Evolutionary conservation across 1,284 basidiomycete species (phyloP), one percentile per base, ranked within the genome.

Genomic region (Pascua sp.): DNA sequence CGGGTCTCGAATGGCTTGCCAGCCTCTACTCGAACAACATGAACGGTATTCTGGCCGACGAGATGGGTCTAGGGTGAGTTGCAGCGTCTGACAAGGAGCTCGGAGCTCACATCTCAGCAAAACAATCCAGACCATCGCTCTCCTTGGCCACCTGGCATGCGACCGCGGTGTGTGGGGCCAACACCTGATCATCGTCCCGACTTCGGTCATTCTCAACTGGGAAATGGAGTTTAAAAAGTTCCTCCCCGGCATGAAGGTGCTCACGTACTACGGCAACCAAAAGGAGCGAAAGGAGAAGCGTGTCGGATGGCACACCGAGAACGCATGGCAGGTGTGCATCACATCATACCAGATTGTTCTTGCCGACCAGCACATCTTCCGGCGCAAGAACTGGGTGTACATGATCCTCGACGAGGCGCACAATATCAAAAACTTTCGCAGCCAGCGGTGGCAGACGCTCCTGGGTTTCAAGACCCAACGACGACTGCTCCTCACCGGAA

Each of bases 201-300:
- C 94, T 1, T 92, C 90, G 60, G 94, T 97, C 56, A 84, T 98
- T 62, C 82, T 97, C 57, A 97, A 98, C 72, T 98, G 94, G 94
- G 94, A 96, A 75, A 95, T 97, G 89, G 94, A 97, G 75, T 97
- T 97, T 81, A 96, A 97, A 77, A 96, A 96, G 77, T 97, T 97
- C 72, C 80, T 97, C 2, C 94, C 94, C 0, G 94, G 93, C 1
- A 94, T 97, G 82, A 89, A 86, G 67, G 86, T 91, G 55, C 80
- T 98, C 41, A 90, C 90, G 57, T 98, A 97, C 78, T 93, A 96
- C 69, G 94, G 94, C 37, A 86, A 83, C 48, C 88, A 89, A 56
- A 92, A 91, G 76, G 90, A 93, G 58, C 87, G 94, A 51, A 95
- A 94, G 74, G 92, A 96, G 66, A 85, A 95, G 48, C 86, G 94